Conservation (phyloP, 306 rosid species). For the Glycine tomentella region DNA sequence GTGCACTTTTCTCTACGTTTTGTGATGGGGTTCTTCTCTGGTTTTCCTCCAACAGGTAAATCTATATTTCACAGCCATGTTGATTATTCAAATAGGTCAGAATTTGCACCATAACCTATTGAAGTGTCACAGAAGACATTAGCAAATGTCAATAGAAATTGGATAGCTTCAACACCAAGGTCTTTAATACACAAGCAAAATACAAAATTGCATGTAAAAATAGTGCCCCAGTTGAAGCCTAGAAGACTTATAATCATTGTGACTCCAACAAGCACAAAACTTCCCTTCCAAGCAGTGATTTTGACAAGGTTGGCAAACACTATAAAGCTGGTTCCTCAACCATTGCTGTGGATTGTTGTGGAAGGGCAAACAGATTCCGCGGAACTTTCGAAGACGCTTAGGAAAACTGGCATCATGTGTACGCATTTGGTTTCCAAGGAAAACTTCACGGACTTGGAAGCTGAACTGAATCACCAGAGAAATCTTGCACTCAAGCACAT, state of each 20-base stretch:
- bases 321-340: constrained; percentile 63
- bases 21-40: constrained; percentile 84
- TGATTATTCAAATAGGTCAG: constrained; percentile 41
- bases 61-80: constrained; percentile 34
- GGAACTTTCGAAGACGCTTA: constrained; percentile 53
- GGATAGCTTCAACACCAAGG: constrained; percentile 43
- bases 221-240: constrained; percentile 41
- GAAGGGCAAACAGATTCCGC: constrained; percentile 59
- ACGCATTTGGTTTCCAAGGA: constrained; percentile 75
- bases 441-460: constrained; percentile 75
- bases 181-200: not conserved
- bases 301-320: constrained; percentile 75
- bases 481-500: constrained; percentile 82
- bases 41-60: constrained; percentile 76
- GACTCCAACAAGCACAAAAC: constrained; percentile 69
- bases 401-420: constrained; percentile 77
- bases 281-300: constrained; percentile 51
- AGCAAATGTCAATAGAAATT: constrained; percentile 43
- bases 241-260: constrained; percentile 62
- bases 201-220: constrained; percentile 7
- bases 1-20: constrained; percentile 78
- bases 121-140: constrained; percentile 35
- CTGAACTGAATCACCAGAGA: constrained; percentile 79
- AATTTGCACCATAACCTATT: constrained; percentile 47
- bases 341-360: constrained; percentile 84